These are phyloP conservation scores for Debaryomyces prosopidis DNA, from an alignment of 805 yeast species.

Conservation along the genomic window DNA sequence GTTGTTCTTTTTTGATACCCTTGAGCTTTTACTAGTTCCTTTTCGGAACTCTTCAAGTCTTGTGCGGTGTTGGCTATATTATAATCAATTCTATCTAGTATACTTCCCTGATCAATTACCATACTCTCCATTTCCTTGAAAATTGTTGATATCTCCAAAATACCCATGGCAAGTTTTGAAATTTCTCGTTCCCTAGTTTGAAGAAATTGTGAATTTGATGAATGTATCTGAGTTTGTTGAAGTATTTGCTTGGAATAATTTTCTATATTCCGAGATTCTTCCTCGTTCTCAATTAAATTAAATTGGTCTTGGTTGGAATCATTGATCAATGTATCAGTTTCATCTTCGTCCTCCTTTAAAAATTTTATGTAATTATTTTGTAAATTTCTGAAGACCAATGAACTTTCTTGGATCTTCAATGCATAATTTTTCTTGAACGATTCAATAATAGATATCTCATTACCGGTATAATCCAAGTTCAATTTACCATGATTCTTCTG, in stretches of 20 bases:
- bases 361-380: slow-evolving; percentile 89
- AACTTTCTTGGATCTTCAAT: slow-evolving; percentile 72
- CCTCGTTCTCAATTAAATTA: slow-evolving; percentile 23
- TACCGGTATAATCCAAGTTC: slow-evolving; percentile 37
- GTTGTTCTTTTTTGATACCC: slow-evolving; percentile 84
- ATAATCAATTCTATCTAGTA: slow-evolving; percentile 91
- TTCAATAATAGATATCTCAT: slow-evolving; percentile 65
- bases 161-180: slow-evolving; percentile 88
- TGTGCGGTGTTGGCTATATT: slow-evolving; percentile 79
- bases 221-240: slow-evolving; percentile 22
- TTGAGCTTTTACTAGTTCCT: slow-evolving; percentile 75
- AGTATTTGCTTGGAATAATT: slow-evolving; percentile 36
- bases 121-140: slow-evolving; percentile 90
- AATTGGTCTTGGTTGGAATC: slow-evolving; percentile 5
- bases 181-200: slow-evolving; percentile 87
- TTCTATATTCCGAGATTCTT: slow-evolving; percentile 35
- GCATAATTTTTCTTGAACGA: slow-evolving; percentile 88
- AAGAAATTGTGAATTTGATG: slow-evolving; percentile 32
- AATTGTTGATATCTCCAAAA: slow-evolving; percentile 87
- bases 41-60: slow-evolving; percentile 74
- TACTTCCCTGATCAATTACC: slow-evolving; percentile 94
- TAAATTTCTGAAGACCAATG: slow-evolving; percentile 77
- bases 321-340: slow-evolving; percentile 27
- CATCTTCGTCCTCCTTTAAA: slow-evolving; percentile 76
- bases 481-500: slow-evolving; percentile 41